Conservation (phyloP, 2,329 filamentous ascomycete species). For the Plectosphaerella cucumerina region DNA sequence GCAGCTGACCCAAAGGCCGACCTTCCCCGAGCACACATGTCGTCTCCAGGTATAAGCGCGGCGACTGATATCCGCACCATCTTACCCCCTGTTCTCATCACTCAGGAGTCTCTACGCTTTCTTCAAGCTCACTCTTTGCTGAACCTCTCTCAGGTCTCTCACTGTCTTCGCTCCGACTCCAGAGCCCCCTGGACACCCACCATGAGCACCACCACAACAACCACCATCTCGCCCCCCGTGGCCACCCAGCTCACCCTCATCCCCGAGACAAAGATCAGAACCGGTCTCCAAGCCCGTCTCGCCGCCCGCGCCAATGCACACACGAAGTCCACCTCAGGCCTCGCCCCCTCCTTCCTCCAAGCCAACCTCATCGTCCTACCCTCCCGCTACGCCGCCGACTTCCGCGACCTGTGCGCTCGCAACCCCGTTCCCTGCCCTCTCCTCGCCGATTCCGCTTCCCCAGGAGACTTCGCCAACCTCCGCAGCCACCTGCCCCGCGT, state of each 20-base stretch:
- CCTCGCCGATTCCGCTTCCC: slow-evolving; percentile 43
- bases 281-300: slow-evolving; percentile 35
- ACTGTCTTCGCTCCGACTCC: no score
- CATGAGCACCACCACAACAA: not conserved
- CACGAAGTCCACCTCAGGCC: slow-evolving; percentile 44
- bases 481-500: slow-evolving; percentile 23
- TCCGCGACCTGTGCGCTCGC: slow-evolving; percentile 52
- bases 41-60: not conserved
- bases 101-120: not conserved
- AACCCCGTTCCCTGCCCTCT: slow-evolving; percentile 62
- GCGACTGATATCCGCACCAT: not conserved
- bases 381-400: slow-evolving; percentile 51
- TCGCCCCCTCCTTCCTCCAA: slow-evolving; percentile 53
- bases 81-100: not conserved
- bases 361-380: slow-evolving; percentile 60
- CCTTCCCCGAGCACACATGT: not conserved
- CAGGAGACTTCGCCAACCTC: slow-evolving; percentile 37
- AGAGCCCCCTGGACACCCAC: no score
- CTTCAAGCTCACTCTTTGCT: not conserved
- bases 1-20: not conserved
- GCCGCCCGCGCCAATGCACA: slow-evolving; percentile 35
- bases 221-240: not conserved
- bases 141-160: not conserved
- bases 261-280: slow-evolving; percentile 10
- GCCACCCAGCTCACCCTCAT: not conserved